Percentiles rank a stretch among this genome's conserved stretches.
These are phyloP conservation scores for Phytophthora lateralis DNA, from an alignment of 352 stramenopile genomes.

Conservation along the genomic window DNA sequence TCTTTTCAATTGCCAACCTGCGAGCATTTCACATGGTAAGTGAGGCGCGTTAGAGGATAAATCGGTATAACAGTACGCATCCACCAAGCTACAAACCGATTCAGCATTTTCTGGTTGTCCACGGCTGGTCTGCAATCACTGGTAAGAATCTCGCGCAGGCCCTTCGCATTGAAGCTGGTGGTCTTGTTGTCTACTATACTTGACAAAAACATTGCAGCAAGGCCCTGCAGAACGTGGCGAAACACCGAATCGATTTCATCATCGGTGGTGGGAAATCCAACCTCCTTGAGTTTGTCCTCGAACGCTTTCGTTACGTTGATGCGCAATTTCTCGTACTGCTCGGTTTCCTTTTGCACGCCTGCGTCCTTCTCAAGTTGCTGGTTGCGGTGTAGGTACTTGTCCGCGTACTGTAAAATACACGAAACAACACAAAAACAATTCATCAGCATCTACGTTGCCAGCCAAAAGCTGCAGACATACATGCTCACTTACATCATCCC, in stretches of 20 bases:
- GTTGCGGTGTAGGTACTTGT: conserved; percentile 76
- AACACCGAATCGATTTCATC: conserved; percentile 72
- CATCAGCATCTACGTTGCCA: not conserved
- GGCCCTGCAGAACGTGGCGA: conserved; percentile 56
- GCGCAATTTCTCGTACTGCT: conserved; percentile 67
- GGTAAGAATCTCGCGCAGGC: conserved; percentile 60
- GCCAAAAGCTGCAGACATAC: conserved; percentile 1
- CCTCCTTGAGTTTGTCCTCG: conserved; percentile 51
- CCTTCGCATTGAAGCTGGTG: conserved; percentile 51
- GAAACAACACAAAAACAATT: not conserved
- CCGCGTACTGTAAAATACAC: conserved; percentile 51
- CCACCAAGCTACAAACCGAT: conserved; percentile 45
- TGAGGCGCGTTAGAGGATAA: not conserved
- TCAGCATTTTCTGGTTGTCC: conserved; percentile 79
- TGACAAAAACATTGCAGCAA: conserved; percentile 64
- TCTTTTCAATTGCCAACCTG: conserved; percentile 71
- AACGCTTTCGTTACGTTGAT: conserved; percentile 63
- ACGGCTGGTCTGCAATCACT: conserved; percentile 61
- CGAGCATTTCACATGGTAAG: conserved; percentile 4
- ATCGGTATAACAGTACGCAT: not conserved
- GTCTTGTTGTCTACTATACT: conserved; percentile 41
- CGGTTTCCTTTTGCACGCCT: conserved; percentile 56
- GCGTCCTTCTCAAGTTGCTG: conserved; percentile 63
- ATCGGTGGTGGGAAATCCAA: conserved; percentile 65
- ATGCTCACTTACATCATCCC: conserved; percentile 61